These are phyloP conservation scores for Vitis vinifera DNA, from an alignment of 164 flowering plant genomes.

Conservation along the genomic window DNA sequence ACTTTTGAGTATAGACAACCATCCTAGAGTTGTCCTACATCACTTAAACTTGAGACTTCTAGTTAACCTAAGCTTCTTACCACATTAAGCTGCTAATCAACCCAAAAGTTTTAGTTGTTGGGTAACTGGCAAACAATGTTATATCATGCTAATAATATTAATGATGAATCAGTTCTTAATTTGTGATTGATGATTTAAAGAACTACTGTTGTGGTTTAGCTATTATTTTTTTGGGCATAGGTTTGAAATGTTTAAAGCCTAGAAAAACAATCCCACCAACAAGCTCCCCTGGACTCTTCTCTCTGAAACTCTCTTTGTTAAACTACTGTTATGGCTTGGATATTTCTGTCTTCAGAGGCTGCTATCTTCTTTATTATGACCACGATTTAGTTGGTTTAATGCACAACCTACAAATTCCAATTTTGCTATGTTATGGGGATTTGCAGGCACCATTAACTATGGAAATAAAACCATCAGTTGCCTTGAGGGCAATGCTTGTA, in stretches of 20 bases:
- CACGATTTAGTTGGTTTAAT: neutral
- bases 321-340: neutral
- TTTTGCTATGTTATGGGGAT: neutral
- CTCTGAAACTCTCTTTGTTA: neutral
- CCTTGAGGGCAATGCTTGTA: slow-evolving; percentile 75
- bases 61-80: too few relatives aligned
- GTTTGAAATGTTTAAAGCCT: too few relatives aligned
- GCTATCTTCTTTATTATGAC: too few relatives aligned
- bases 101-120: too few relatives aligned
- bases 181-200: neutral
- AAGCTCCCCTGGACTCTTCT: neutral
- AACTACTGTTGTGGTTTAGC: neutral
- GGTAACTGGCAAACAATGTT: too few relatives aligned
- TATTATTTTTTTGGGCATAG: neutral
- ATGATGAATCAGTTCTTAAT: too few relatives aligned
- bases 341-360: neutral
- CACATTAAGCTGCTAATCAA: too few relatives aligned
- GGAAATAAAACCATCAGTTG: slow-evolving; percentile 82
- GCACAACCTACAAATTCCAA: neutral
- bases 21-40: too few relatives aligned
- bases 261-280: neutral
- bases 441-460: slow-evolving; percentile 32
- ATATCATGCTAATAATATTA: too few relatives aligned
- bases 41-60: too few relatives aligned
- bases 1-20: too few relatives aligned